phyloP scores from a whole-genome alignment of 1,284 basidiomycete genomes.

The Trichosporon sp. region DNA sequence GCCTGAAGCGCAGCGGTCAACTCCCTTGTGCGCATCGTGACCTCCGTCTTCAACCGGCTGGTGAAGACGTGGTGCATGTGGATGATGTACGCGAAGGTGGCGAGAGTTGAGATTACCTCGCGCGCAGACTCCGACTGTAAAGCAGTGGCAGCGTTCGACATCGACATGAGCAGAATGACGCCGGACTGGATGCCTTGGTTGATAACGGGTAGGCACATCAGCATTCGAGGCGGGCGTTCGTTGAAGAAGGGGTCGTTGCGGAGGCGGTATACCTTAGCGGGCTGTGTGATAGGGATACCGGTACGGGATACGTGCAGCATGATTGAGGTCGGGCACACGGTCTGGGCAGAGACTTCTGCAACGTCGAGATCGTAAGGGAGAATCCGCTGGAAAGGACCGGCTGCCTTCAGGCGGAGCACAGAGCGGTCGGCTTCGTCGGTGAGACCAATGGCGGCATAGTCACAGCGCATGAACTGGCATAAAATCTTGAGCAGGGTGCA shows the following conservation, averaged over 20 bases:
- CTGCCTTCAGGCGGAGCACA: slow-evolving; percentile 40
- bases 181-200: slow-evolving; percentile 43
- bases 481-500: slow-evolving; percentile 43
- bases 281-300: slow-evolving; percentile 35
- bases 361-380: slow-evolving; percentile 39
- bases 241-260: slow-evolving; percentile 44
- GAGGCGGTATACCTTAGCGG: slow-evolving; percentile 29
- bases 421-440: slow-evolving; percentile 35
- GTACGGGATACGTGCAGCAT: slow-evolving; percentile 49
- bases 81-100: slow-evolving; percentile 46
- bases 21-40: slow-evolving; percentile 43
- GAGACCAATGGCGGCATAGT: slow-evolving; percentile 48
- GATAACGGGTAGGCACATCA: slow-evolving; percentile 45
- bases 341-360: slow-evolving; percentile 32
- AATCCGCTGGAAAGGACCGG: slow-evolving; percentile 42
- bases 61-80: slow-evolving; percentile 42
- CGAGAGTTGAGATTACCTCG: slow-evolving; percentile 40
- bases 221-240: slow-evolving; percentile 34
- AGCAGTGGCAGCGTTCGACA: slow-evolving; percentile 32
- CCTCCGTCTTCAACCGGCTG: slow-evolving; percentile 39
- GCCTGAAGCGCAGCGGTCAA: slow-evolving; percentile 42
- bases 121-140: slow-evolving; percentile 36
- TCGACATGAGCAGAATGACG: slow-evolving; percentile 43
- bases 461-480: slow-evolving; percentile 45
- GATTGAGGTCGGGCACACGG: slow-evolving; percentile 38